phyloP scores from a whole-genome alignment of 169 alveolate species.

The Pseudocohnilembus persalinus region DNA sequence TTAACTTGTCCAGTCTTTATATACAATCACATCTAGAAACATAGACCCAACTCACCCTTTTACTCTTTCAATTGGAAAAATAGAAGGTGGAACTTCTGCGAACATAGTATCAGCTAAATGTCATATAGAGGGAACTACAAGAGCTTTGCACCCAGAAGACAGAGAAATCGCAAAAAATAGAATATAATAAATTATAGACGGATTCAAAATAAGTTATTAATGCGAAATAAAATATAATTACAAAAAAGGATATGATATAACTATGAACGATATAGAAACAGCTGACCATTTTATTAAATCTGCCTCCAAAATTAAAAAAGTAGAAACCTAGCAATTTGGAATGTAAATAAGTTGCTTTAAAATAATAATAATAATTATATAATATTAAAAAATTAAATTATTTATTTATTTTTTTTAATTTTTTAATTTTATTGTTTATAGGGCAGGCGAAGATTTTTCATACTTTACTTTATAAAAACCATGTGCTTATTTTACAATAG shows the following conservation, averaged over 20 bases:
- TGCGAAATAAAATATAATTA: conserved; percentile 5
- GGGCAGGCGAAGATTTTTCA: conserved; percentile 28
- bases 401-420: no score
- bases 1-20: not conserved
- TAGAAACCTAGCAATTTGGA: not conserved
- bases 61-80: conserved; percentile 20
- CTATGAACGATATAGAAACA: not conserved
- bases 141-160: not conserved
- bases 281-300: not conserved
- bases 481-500: conserved; percentile 3
- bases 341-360: not conserved
- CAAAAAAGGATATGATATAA: not conserved
- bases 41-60: not conserved
- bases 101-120: conserved; percentile 16
- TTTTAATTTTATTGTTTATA: not conserved
- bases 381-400: no score
- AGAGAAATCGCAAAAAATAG: not conserved
- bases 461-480: conserved; percentile 1
- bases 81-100: not conserved
- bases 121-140: not conserved
- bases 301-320: not conserved
- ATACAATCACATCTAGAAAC: conserved; percentile 16
- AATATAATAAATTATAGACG: conserved; percentile 1
- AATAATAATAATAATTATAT: no score
- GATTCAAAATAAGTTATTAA: conserved; percentile 7